Conservation (phyloP, 139 green algal genomes). For the Chlorella sp. region DNA sequence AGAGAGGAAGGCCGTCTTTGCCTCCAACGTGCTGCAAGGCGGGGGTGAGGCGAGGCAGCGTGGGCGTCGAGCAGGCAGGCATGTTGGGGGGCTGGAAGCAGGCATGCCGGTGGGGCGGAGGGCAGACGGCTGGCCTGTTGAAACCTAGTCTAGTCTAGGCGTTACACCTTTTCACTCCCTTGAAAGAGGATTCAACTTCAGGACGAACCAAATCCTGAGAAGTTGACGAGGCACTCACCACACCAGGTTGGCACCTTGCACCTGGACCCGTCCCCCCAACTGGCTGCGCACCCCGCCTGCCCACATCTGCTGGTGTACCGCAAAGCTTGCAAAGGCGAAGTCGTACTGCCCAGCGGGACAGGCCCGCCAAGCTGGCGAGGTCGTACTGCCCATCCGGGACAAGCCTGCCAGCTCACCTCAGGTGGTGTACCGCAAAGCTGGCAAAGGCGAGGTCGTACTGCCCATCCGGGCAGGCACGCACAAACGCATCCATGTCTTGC, state of each 20-base stretch:
- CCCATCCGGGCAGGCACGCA: background rate
- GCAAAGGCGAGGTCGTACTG: background rate
- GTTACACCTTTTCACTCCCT: background rate
- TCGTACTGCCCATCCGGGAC: too few species aligned
- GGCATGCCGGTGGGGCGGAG: background rate
- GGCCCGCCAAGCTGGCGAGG: too few species aligned
- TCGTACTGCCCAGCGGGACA: background rate
- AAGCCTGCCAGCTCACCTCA: too few species aligned
- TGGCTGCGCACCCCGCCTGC: too few species aligned
- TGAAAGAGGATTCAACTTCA: too few species aligned
- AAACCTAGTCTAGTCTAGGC: background rate
- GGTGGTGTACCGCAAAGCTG: constrained; percentile 32
- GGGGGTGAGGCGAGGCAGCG: background rate
- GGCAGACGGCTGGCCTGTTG: background rate
- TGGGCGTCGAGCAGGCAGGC: background rate
- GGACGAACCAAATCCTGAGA: too few species aligned
- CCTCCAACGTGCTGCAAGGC: background rate
- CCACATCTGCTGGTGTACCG: background rate
- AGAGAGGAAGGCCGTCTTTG: background rate
- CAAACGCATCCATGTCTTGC: constrained; percentile 15
- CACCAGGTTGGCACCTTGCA: background rate
- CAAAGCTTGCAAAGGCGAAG: constrained; percentile 7
- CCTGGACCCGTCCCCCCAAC: too few species aligned
- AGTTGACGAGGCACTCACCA: background rate
- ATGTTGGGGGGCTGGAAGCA: background rate